These are phyloP conservation scores for Acacia crassicarpa DNA, from an alignment of 306 rosid species.

Conservation along the genomic window DNA sequence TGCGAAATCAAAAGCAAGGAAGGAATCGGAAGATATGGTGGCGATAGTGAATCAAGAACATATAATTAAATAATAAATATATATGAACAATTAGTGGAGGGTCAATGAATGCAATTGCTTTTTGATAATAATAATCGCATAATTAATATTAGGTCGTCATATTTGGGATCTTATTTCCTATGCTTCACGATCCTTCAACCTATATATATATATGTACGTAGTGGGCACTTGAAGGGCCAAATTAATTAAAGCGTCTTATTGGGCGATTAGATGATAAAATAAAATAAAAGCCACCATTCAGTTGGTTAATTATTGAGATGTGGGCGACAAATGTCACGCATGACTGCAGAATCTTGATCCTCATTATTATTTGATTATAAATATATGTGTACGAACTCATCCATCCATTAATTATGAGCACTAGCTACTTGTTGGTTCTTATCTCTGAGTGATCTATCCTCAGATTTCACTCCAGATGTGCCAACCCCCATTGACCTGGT, in stretches of 20 bases:
- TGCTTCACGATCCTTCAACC: slow-evolving; percentile 33
- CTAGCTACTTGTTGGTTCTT: not conserved
- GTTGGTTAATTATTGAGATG: not conserved
- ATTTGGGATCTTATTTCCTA: slow-evolving; percentile 29
- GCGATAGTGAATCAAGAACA: slow-evolving; percentile 40
- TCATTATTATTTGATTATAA: not conserved
- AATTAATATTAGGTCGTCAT: slow-evolving; percentile 8
- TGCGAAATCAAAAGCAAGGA: not conserved
- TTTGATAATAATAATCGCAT: slow-evolving; percentile 27
- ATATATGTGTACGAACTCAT: not conserved
- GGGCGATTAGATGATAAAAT: too few species aligned
- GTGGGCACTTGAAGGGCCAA: not conserved
- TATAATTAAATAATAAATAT: not conserved
- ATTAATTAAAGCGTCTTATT: not conserved
- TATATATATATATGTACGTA: not conserved
- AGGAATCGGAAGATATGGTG: slow-evolving; percentile 49
- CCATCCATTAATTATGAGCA: not conserved
- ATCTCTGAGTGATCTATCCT: not conserved
- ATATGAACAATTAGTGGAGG: slow-evolving; percentile 8
- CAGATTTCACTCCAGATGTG: not conserved
- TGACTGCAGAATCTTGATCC: not conserved
- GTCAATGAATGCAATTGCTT: slow-evolving; percentile 40
- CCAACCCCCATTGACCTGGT: not conserved
- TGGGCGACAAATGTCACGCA: not conserved
- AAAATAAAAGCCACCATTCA: not conserved